These are phyloP conservation scores for Trametes cingulata DNA, from an alignment of 768 basidiomycete species.

Conservation along the genomic window DNA sequence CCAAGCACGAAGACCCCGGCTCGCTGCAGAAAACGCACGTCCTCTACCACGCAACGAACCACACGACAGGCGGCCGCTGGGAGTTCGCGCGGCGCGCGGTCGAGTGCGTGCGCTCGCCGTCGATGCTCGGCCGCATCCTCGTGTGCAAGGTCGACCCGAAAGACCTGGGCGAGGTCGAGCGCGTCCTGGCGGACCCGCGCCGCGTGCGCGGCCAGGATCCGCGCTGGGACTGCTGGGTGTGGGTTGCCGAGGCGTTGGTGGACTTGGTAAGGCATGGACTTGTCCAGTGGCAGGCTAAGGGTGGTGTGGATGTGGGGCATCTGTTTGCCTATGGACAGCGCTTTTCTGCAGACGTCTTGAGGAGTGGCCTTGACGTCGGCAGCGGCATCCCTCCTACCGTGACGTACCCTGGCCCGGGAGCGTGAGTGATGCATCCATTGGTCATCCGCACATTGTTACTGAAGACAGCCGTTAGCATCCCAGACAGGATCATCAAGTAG, in stretches of 20 bases:
- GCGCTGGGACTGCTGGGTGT: constrained; percentile 19
- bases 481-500: constrained; percentile 2
- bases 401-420: constrained; percentile 5
- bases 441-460: neutral
- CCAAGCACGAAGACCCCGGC: constrained; percentile 12
- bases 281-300: neutral
- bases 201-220: neutral
- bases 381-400: constrained; percentile 10
- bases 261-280: constrained; percentile 1
- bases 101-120: constrained; percentile 19
- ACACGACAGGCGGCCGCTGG: constrained; percentile 11
- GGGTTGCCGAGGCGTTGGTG: constrained; percentile 17
- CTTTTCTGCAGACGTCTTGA: constrained; percentile 7
- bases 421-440: neutral
- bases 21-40: constrained; percentile 6
- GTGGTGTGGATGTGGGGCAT: constrained; percentile 1
- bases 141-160: constrained; percentile 11
- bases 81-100: constrained; percentile 12
- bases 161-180: neutral
- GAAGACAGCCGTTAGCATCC: neutral
- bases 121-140: constrained; percentile 19
- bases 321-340: constrained; percentile 5
- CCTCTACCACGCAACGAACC: constrained; percentile 20
- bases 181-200: constrained; percentile 2
- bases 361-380: neutral